These are phyloP conservation scores for Ascoidea rubescens DNA, from an alignment of 805 yeast genomes.

Conservation along the genomic window DNA sequence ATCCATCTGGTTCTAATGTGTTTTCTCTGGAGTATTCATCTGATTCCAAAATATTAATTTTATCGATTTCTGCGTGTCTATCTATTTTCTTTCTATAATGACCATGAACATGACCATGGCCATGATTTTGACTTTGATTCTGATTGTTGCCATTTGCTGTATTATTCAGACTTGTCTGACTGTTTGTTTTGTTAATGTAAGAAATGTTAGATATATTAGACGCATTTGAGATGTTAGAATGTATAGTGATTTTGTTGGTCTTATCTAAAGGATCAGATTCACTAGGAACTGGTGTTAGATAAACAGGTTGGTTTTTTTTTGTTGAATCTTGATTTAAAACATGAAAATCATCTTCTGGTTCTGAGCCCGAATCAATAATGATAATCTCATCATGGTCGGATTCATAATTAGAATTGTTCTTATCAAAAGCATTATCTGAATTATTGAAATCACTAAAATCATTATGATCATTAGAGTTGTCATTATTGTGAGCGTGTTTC, in stretches of 20 bases:
- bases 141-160: too few relatives aligned
- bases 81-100: not conserved
- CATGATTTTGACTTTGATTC: too few relatives aligned
- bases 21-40: not conserved
- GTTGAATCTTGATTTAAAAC: conserved; percentile 5
- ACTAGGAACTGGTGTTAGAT: conserved; percentile 4
- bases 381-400: not conserved
- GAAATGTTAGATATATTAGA: too few relatives aligned
- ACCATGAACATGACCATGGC: too few relatives aligned
- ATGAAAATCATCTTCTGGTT: conserved; percentile 20
- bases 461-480: not conserved
- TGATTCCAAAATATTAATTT: not conserved
- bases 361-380: conserved; percentile 17
- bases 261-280: not conserved
- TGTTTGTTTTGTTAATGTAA: too few relatives aligned
- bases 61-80: not conserved
- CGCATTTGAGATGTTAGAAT: too few relatives aligned
- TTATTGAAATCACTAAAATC: not conserved
- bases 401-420: not conserved
- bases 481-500: not conserved
- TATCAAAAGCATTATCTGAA: not conserved
- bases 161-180: too few relatives aligned
- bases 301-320: conserved; percentile 10
- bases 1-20: not conserved
- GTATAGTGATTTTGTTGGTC: not conserved